Evolutionary conservation across 345 rosid species (phyloP).

Genomic region (Pugionium cornutum): DNA sequence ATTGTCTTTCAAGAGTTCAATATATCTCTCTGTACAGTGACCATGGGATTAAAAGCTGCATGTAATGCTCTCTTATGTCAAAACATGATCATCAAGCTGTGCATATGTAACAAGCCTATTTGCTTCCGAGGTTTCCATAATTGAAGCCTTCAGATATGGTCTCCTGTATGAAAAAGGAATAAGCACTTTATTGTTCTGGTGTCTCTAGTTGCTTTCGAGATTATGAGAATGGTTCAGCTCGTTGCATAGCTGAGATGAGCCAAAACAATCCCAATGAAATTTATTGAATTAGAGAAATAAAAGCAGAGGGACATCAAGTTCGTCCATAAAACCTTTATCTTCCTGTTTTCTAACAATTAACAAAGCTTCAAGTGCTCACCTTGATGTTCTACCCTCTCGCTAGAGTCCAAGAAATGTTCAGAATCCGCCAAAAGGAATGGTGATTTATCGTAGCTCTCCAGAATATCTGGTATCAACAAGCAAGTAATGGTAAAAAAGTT

Average conservation of each 20-base stretch:
- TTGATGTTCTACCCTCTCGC: slow-evolving; percentile 50
- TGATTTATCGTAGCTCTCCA: slow-evolving; percentile 68
- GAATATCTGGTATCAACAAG: slow-evolving; percentile 54
- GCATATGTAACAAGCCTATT: slow-evolving; percentile 37
- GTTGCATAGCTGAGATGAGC: neutral
- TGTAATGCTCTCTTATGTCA: neutral
- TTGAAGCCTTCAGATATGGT: slow-evolving; percentile 74
- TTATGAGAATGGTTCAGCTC: slow-evolving; percentile 9
- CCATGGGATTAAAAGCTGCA: slow-evolving; percentile 10
- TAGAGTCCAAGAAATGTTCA: slow-evolving; percentile 53
- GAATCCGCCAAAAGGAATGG: slow-evolving; percentile 57
- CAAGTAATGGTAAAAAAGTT: neutral
- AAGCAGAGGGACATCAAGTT: neutral
- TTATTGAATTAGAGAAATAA: neutral
- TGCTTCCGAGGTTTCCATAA: slow-evolving; percentile 64
- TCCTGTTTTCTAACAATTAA: neutral
- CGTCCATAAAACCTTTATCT: neutral
- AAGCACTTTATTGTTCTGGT: slow-evolving; percentile 11
- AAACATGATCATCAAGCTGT: slow-evolving; percentile 20
- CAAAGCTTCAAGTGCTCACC: slow-evolving; percentile 39
- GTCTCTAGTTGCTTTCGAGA: neutral
- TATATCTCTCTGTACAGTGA: slow-evolving; percentile 20
- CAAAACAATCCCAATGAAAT: neutral
- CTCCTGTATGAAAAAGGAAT: slow-evolving; percentile 46
- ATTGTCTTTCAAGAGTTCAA: neutral